Evolutionary conservation across 192 early-diverging fungal genomes (phyloP).

Genomic region (Coemansia sp.): DNA sequence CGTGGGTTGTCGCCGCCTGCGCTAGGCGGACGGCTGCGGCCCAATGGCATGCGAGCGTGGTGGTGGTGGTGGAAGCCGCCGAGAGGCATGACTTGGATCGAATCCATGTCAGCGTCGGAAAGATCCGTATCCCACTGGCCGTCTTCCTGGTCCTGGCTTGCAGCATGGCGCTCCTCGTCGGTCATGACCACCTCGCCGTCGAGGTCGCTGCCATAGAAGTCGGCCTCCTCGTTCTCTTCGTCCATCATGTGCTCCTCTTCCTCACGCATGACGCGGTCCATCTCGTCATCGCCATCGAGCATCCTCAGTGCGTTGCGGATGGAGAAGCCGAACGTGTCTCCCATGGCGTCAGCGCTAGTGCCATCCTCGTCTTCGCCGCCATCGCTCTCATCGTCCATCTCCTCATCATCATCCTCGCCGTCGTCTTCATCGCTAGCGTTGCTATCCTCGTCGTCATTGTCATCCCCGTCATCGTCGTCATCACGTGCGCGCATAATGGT

Average conservation of each 20-base stretch:
- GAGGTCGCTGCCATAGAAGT: conserved; percentile 61
- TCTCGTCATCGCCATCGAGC: conserved; percentile 23
- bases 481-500: conserved; percentile 50
- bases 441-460: conserved; percentile 44
- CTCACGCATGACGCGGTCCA: conserved; percentile 5
- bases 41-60: conserved; percentile 1
- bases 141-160: conserved; percentile 19
- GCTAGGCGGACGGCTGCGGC: conserved; percentile 22
- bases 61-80: conserved; percentile 18
- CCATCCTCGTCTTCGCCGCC: conserved; percentile 19
- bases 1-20: conserved; percentile 11
- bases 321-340: conserved; percentile 25
- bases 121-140: conserved; percentile 40
- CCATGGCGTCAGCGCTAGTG: conserved; percentile 33
- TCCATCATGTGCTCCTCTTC: conserved; percentile 61
- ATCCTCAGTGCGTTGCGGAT: conserved; percentile 38
- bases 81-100: conserved; percentile 21
- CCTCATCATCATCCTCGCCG: conserved; percentile 22
- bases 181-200: conserved; percentile 60
- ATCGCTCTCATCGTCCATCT: not conserved
- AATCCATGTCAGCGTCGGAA: conserved; percentile 26
- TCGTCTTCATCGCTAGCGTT: conserved; percentile 55
- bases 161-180: conserved; percentile 20
- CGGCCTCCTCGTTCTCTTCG: conserved; percentile 60
- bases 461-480: conserved; percentile 56